phyloP scores from a whole-genome alignment of 2,329 filamentous ascomycete species.

The Epichloe gansuensis region DNA sequence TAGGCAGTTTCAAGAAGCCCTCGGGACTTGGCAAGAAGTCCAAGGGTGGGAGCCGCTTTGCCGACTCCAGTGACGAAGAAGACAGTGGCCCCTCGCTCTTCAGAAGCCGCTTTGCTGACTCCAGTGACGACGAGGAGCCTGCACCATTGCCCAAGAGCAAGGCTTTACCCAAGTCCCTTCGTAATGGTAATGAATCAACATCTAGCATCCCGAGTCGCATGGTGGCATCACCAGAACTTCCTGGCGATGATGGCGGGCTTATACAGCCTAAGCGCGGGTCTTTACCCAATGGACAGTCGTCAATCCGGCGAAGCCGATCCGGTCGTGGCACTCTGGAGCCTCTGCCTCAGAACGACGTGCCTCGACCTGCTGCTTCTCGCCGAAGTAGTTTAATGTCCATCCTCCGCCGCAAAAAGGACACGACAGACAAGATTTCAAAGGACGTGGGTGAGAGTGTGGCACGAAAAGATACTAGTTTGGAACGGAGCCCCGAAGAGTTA shows the following conservation, averaged over 20 bases:
- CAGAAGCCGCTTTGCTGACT: slow-evolving; percentile 44
- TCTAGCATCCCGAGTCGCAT: background rate
- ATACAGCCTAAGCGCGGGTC: slow-evolving; percentile 10
- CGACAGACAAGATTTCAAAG: slow-evolving; percentile 39
- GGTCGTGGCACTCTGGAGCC: slow-evolving; percentile 25
- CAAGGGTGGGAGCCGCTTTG: slow-evolving; percentile 38
- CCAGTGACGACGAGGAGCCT: slow-evolving; percentile 11
- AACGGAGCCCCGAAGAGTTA: slow-evolving; percentile 43
- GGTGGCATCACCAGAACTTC: slow-evolving; percentile 41
- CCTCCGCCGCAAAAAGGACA: slow-evolving; percentile 48
- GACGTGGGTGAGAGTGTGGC: slow-evolving; percentile 44
- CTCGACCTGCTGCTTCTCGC: slow-evolving; percentile 12
- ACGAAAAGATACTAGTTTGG: slow-evolving; percentile 47
- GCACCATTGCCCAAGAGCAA: slow-evolving; percentile 11
- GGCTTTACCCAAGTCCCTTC: slow-evolving; percentile 25
- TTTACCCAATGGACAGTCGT: slow-evolving; percentile 7
- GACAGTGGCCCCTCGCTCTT: slow-evolving; percentile 23
- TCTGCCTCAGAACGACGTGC: slow-evolving; percentile 9
- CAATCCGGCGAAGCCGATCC: slow-evolving; percentile 28
- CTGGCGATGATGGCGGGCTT: slow-evolving; percentile 43
- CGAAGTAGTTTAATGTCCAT: slow-evolving; percentile 43
- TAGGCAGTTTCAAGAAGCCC: slow-evolving; percentile 28
- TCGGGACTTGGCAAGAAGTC: slow-evolving; percentile 26
- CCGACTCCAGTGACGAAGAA: slow-evolving; percentile 51
- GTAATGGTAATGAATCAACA: slow-evolving; percentile 9